A percentile compares a stretch with the other conserved stretches of the same genome.
These are phyloP conservation scores for Aureobasidium namibiae DNA, from an alignment of 2,329 filamentous ascomycete genomes.

Conservation along the genomic window DNA sequence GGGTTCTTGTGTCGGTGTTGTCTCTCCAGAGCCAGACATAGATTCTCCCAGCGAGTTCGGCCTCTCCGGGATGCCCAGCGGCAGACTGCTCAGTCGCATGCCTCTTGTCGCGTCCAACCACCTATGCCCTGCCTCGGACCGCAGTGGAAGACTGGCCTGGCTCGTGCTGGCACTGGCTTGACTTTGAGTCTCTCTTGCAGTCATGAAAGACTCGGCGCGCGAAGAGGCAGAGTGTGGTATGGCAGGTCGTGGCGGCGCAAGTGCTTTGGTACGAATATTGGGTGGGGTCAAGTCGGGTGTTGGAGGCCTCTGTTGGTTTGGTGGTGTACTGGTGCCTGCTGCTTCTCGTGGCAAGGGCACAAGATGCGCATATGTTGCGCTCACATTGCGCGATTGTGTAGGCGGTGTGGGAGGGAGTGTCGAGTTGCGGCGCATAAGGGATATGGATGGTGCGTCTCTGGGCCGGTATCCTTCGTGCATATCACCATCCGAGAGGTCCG, in stretches of 20 bases:
- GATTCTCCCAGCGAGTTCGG: background rate
- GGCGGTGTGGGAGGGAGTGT: constrained; percentile 40
- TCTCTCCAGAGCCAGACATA: background rate
- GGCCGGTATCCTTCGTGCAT: constrained; percentile 13
- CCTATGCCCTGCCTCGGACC: background rate
- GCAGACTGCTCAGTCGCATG: constrained; percentile 5
- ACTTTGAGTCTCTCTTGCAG: constrained; percentile 34
- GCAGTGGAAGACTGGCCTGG: constrained; percentile 4
- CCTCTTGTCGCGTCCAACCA: constrained; percentile 12
- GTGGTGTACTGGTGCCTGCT: constrained; percentile 33
- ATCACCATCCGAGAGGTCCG: background rate
- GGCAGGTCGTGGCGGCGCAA: constrained; percentile 17
- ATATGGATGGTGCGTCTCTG: background rate
- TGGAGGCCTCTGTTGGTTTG: constrained; percentile 29
- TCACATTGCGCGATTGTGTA: constrained; percentile 25
- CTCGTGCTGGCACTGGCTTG: constrained; percentile 27
- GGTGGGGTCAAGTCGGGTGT: constrained; percentile 30
- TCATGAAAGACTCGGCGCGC: constrained; percentile 39
- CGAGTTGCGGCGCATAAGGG: constrained; percentile 19
- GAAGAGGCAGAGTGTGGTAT: constrained; percentile 28
- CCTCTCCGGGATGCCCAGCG: background rate
- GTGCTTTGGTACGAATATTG: constrained; percentile 16
- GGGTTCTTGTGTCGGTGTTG: constrained; percentile 4
- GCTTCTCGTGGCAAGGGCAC: constrained; percentile 29
- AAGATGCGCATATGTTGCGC: constrained; percentile 23